A percentile compares a stretch with the other conserved stretches of the same genome.
phyloP scores from a whole-genome alignment of 805 yeast species.

The Lachancea lanzarotensis region DNA sequence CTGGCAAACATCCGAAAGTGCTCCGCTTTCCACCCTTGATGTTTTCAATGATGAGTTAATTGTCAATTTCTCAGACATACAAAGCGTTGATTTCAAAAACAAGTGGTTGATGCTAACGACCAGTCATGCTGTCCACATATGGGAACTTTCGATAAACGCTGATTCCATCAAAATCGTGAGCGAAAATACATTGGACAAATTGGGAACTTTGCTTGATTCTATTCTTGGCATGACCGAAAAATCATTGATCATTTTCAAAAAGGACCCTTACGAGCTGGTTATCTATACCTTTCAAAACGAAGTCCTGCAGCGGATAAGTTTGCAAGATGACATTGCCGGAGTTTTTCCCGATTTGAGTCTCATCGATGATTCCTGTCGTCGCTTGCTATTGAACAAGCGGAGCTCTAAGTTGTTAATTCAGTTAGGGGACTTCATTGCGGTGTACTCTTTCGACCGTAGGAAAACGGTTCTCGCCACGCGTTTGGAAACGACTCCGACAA shows the following conservation, averaged over 20 bases:
- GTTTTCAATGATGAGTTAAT: slow-evolving; percentile 11
- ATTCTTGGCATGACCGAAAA: slow-evolving; percentile 31
- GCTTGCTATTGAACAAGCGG: slow-evolving; percentile 23
- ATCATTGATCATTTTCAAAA: slow-evolving; percentile 23
- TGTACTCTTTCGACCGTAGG: slow-evolving; percentile 31
- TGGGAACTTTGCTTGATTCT: slow-evolving; percentile 13
- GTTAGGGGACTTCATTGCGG: slow-evolving; percentile 14
- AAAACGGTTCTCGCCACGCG: slow-evolving; percentile 17
- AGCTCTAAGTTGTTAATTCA: slow-evolving; percentile 28
- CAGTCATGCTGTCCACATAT: slow-evolving; percentile 12
- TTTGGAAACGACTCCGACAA: slow-evolving; percentile 10
- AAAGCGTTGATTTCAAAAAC: slow-evolving; percentile 23
- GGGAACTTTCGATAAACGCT: slow-evolving; percentile 12
- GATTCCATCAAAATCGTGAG: slow-evolving; percentile 11
- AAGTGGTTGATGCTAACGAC: slow-evolving; percentile 24
- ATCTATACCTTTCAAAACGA: slow-evolving; percentile 28
- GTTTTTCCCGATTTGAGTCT: not conserved
- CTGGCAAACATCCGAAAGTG: slow-evolving; percentile 13
- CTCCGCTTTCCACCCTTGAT: slow-evolving; percentile 11
- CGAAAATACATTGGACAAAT: slow-evolving; percentile 11
- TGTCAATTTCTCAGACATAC: slow-evolving; percentile 13
- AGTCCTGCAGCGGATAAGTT: slow-evolving; percentile 19
- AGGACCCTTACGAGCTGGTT: slow-evolving; percentile 18
- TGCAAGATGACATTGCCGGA: slow-evolving; percentile 7
- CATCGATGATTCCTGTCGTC: slow-evolving; percentile 2